A percentile compares a stretch with the other conserved stretches of the same genome.
These are phyloP conservation scores for Coemansia furcata DNA, from an alignment of 192 early-diverging fungal species.

Conservation along the genomic window DNA sequence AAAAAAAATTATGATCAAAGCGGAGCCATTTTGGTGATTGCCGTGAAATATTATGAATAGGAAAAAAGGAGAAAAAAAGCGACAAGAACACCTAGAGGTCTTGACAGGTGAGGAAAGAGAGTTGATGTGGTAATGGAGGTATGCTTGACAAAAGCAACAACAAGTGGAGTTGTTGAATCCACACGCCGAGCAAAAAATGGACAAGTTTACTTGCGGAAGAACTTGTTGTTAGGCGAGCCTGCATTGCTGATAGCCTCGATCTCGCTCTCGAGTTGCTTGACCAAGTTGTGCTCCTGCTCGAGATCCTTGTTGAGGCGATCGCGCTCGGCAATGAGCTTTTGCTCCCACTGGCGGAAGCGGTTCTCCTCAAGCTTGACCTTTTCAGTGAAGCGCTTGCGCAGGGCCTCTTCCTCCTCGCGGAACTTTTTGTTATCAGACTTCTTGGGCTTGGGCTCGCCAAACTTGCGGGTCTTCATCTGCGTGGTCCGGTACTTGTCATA, in stretches of 20 bases:
- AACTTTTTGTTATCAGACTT: constrained; percentile 88
- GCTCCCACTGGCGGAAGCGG: constrained; percentile 98
- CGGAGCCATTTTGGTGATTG: background rate
- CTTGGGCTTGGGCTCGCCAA: constrained; percentile 78
- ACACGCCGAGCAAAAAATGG: background rate
- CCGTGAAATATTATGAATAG: background rate
- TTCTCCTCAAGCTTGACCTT: constrained; percentile 97
- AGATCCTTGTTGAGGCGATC: constrained; percentile 99
- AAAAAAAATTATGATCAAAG: constrained; percentile 1
- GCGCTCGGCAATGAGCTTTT: constrained; percentile 89
- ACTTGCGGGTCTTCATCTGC: constrained; percentile 89
- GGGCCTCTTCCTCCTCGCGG: constrained; percentile 96
- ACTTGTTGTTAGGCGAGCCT: constrained; percentile 52
- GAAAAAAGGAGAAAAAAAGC: background rate
- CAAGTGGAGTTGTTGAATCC: background rate
- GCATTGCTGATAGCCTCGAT: constrained; percentile 52
- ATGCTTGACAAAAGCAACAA: background rate
- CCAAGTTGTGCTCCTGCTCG: constrained; percentile 89
- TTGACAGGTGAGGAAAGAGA: background rate
- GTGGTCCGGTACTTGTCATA: constrained; percentile 90
- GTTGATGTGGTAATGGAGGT: background rate
- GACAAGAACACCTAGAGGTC: background rate
- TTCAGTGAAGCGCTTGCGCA: constrained; percentile 96
- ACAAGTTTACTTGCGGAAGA: constrained; percentile 52
- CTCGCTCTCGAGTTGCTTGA: constrained; percentile 92